A percentile compares a stretch with the other conserved stretches of the same genome.
Evolutionary conservation across 306 rosid species (phyloP).

Genomic region (Ammopiptanthus mongolicus): DNA sequence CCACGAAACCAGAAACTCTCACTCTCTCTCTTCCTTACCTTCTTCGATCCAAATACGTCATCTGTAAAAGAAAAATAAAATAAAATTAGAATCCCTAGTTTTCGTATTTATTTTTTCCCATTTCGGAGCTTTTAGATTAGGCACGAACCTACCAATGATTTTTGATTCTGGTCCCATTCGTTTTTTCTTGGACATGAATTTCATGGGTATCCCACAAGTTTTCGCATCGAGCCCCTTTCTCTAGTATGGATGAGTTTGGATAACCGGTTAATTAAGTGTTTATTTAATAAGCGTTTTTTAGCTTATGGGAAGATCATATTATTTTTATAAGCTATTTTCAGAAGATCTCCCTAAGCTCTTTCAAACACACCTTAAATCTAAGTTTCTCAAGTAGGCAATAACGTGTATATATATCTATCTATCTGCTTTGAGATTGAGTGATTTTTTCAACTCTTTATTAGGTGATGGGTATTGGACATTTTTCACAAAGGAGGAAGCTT

Average conservation of each 20-base stretch:
- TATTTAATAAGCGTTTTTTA: too few relatives aligned
- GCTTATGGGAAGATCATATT: too few relatives aligned
- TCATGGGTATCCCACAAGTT: neutral
- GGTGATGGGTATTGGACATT: constrained; percentile 17
- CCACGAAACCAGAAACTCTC: constrained; percentile 5
- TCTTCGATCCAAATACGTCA: constrained; percentile 33
- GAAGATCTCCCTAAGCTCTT: too few relatives aligned
- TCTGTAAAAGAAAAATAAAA: neutral
- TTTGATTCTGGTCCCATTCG: neutral
- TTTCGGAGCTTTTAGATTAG: constrained; percentile 9
- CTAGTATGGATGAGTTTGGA: too few relatives aligned
- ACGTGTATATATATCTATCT: constrained; percentile 23
- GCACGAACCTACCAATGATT: constrained; percentile 23
- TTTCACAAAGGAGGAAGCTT: constrained; percentile 20
- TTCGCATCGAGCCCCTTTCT: neutral
- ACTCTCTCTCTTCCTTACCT: constrained; percentile 6
- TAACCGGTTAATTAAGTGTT: too few relatives aligned
- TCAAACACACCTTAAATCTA: too few relatives aligned
- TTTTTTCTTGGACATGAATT: constrained; percentile 17
- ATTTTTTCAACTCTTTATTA: neutral
- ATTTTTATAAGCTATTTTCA: too few relatives aligned
- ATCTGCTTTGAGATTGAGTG: neutral
- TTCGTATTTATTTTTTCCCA: neutral
- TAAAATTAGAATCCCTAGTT: constrained; percentile 30
- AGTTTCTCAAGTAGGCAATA: neutral